A percentile compares a stretch with the other conserved stretches of the same genome.
Conservation (phyloP, 352 stramenopile species). For the Phytophthora kernoviae region DNA sequence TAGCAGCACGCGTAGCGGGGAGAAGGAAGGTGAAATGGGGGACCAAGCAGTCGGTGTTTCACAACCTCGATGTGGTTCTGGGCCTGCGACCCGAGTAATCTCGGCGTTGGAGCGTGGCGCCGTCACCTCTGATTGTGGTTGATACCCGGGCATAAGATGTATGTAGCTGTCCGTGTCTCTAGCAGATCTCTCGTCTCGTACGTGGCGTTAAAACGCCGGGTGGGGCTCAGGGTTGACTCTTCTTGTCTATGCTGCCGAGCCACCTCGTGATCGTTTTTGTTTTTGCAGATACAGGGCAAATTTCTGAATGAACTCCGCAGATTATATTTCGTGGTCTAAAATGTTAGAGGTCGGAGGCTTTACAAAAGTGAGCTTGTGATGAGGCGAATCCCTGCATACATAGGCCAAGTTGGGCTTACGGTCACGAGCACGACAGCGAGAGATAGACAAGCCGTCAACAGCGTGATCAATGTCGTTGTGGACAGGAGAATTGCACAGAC, state of each 20-base stretch:
- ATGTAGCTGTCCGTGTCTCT: slow-evolving; percentile 14
- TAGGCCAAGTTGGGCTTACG: too few species aligned
- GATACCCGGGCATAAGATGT: slow-evolving; percentile 10
- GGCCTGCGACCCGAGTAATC: not conserved
- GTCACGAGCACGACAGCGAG: too few species aligned
- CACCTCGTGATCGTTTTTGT: not conserved
- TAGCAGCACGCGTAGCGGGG: slow-evolving; percentile 9
- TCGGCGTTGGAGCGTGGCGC: slow-evolving; percentile 16
- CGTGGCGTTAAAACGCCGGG: slow-evolving; percentile 15
- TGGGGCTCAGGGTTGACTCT: not conserved
- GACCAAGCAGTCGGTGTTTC: slow-evolving; percentile 16
- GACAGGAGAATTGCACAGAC: too few species aligned
- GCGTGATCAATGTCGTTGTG: too few species aligned
- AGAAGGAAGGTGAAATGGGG: slow-evolving; percentile 21
- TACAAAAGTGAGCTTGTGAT: too few species aligned
- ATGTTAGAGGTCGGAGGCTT: too few species aligned
- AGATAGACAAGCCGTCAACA: too few species aligned
- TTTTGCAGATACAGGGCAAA: too few species aligned
- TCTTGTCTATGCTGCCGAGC: slow-evolving; percentile 25
- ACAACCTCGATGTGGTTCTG: slow-evolving; percentile 22
- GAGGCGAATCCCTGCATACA: too few species aligned
- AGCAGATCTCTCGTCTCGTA: slow-evolving; percentile 10
- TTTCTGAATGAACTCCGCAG: too few species aligned
- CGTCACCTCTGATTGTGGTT: slow-evolving; percentile 13
- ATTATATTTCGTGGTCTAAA: too few species aligned